Evolutionary conservation across 2,329 filamentous ascomycete genomes (phyloP).

Genomic region (Xylariaceae sp.): DNA sequence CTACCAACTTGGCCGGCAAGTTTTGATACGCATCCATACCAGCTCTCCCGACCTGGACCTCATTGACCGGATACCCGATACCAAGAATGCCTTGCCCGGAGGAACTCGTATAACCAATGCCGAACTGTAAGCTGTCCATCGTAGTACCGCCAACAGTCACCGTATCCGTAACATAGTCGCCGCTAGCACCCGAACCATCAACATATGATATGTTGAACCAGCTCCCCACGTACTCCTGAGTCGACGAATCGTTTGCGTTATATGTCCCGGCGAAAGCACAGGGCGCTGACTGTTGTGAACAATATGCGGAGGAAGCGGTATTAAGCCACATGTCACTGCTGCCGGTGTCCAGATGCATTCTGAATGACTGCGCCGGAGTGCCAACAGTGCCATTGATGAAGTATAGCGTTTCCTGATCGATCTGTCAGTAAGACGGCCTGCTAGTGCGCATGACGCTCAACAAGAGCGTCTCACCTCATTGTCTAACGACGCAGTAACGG

Average conservation of each 20-base stretch:
- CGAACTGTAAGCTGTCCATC: constrained; percentile 58
- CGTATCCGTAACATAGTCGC: constrained; percentile 75
- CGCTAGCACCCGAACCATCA: constrained; percentile 68
- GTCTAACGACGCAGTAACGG: constrained; percentile 40
- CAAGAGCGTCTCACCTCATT: constrained; percentile 42
- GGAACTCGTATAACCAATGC: constrained; percentile 58
- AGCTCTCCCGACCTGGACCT: constrained; percentile 60
- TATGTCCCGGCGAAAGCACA: constrained; percentile 63
- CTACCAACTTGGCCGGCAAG: constrained; percentile 57
- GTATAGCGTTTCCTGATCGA: constrained; percentile 56
- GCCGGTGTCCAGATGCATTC: constrained; percentile 59
- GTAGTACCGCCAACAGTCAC: constrained; percentile 50
- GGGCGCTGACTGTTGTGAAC: constrained; percentile 36
- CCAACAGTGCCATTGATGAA: constrained; percentile 56
- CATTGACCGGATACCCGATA: constrained; percentile 74
- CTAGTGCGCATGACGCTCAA: no score
- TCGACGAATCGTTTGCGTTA: constrained; percentile 62
- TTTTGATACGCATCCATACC: constrained; percentile 55
- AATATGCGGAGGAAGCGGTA: constrained; percentile 52
- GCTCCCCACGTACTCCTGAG: constrained; percentile 64
- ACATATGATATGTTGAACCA: constrained; percentile 85
- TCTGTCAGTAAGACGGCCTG: no score
- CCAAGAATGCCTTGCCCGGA: constrained; percentile 70
- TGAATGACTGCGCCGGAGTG: constrained; percentile 50
- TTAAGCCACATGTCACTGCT: constrained; percentile 69